These are phyloP conservation scores for Cytidiella melzeri DNA, from an alignment of 768 basidiomycete genomes.

Conservation along the genomic window DNA sequence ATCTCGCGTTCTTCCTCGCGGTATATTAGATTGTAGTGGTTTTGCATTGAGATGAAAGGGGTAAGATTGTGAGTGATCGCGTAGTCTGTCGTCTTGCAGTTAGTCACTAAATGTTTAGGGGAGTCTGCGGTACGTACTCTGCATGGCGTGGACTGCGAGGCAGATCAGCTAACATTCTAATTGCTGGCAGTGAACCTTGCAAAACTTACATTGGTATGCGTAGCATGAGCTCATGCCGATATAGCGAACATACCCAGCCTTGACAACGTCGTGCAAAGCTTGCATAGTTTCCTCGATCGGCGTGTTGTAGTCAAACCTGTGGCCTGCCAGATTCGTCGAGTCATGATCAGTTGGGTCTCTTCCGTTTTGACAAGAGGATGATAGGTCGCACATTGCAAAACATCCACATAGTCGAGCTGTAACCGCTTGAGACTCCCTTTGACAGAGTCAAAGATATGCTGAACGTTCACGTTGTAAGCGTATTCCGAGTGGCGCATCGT, in stretches of 20 bases:
- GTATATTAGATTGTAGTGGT: conserved; percentile 37
- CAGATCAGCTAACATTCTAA: no score
- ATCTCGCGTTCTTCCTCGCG: conserved; percentile 40
- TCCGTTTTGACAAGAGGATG: no score
- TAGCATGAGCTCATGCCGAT: conserved; percentile 35
- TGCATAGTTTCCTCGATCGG: conserved; percentile 42
- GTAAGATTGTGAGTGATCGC: conserved; percentile 25
- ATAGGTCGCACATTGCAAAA: conserved; percentile 60
- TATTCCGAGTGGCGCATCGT: no score
- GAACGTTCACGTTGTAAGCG: no score
- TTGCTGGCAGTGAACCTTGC: no score
- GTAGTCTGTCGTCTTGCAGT: conserved; percentile 1
- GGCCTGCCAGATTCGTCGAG: no score
- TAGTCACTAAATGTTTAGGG: no score
- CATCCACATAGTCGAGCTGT: conserved; percentile 71
- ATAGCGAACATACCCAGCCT: conserved; percentile 38
- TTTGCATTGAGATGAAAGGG: conserved; percentile 43
- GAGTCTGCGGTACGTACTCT: conserved; percentile 21
- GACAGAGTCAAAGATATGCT: conserved; percentile 72
- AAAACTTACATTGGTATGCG: conserved; percentile 30
- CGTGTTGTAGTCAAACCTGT: conserved; percentile 30
- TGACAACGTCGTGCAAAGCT: conserved; percentile 41
- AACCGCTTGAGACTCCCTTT: conserved; percentile 58
- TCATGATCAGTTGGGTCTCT: no score
- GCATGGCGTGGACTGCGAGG: conserved; percentile 29